Conservation (phyloP, 1,139 yeast species). For the Yarrowia galli region DNA sequence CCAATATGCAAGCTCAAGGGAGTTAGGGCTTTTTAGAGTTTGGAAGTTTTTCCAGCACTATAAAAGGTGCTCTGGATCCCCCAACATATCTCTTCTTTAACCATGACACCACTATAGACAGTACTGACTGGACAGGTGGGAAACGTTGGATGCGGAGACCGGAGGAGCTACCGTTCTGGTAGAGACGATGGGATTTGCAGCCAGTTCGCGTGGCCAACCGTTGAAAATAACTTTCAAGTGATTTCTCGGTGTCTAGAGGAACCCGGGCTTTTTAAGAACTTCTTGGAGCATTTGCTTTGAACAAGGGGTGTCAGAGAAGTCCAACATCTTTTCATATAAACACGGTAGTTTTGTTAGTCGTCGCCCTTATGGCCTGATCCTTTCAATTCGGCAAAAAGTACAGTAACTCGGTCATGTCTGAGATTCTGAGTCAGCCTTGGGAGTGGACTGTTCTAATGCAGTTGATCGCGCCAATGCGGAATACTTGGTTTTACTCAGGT, state of each 20-base stretch:
- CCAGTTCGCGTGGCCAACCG: slow-evolving; percentile 39
- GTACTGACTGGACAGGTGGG: slow-evolving; percentile 39
- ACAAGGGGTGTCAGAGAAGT: slow-evolving; percentile 38
- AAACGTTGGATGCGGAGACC: slow-evolving; percentile 35
- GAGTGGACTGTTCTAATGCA: neutral
- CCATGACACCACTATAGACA: slow-evolving; percentile 39
- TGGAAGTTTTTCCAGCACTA: slow-evolving; percentile 10
- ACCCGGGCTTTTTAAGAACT: slow-evolving; percentile 37
- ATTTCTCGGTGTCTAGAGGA: slow-evolving; percentile 39
- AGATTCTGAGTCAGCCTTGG: neutral
- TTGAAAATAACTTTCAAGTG: slow-evolving; percentile 38
- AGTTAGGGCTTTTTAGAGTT: slow-evolving; percentile 34
- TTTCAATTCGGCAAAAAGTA: neutral
- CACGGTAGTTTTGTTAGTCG: neutral
- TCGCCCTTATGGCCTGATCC: slow-evolving; percentile 1
- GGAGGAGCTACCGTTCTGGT: slow-evolving; percentile 38
- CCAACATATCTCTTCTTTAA: slow-evolving; percentile 19
- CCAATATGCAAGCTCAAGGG: slow-evolving; percentile 9
- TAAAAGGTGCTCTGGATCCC: neutral
- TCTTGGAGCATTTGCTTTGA: slow-evolving; percentile 34
- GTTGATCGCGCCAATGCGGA: neutral
- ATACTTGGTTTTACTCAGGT: neutral
- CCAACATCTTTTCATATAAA: slow-evolving; percentile 24
- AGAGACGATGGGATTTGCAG: slow-evolving; percentile 22
- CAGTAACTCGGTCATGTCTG: neutral